Evolutionary conservation across 176 grass and related monocot genomes (phyloP).

Genomic region (Musa beccarii): DNA sequence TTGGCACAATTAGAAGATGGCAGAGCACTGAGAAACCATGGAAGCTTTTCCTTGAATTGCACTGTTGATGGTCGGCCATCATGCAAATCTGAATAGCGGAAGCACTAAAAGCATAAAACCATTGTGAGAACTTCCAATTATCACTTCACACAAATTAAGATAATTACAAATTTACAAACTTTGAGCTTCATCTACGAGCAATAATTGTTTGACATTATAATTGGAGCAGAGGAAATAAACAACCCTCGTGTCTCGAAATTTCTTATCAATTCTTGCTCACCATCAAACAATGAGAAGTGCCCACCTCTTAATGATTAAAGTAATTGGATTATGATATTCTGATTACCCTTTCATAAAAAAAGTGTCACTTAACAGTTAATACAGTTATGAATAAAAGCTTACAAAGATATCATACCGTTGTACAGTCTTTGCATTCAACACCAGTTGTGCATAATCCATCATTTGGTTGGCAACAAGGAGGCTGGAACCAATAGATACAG

Average conservation of each 20-base stretch:
- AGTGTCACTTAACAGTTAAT: no score
- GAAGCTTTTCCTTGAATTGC: conserved; percentile 82
- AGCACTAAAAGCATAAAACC: conserved; percentile 58
- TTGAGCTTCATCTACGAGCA: no score
- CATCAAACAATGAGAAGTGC: no score
- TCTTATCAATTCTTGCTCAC: no score
- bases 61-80: conserved; percentile 72
- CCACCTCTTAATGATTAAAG: no score
- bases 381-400: background rate
- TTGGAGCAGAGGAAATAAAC: no score
- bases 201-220: no score
- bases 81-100: conserved; percentile 68
- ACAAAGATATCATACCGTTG: conserved; percentile 38
- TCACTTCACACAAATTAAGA: background rate
- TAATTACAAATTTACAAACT: no score
- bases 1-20: conserved; percentile 95
- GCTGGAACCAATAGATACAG: conserved; percentile 32
- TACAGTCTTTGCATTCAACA: conserved; percentile 75
- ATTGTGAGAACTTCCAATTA: conserved; percentile 17
- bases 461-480: conserved; percentile 56
- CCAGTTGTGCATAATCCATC: conserved; percentile 34
- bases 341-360: no score
- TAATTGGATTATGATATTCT: no score
- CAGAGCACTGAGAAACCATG: conserved; percentile 96
- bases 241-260: no score